Evolutionary conservation across 495 filamentous ascomycete species (phyloP), one percentile per base, ranked within the genome.

Genomic region (Penicillium coffeae): DNA sequence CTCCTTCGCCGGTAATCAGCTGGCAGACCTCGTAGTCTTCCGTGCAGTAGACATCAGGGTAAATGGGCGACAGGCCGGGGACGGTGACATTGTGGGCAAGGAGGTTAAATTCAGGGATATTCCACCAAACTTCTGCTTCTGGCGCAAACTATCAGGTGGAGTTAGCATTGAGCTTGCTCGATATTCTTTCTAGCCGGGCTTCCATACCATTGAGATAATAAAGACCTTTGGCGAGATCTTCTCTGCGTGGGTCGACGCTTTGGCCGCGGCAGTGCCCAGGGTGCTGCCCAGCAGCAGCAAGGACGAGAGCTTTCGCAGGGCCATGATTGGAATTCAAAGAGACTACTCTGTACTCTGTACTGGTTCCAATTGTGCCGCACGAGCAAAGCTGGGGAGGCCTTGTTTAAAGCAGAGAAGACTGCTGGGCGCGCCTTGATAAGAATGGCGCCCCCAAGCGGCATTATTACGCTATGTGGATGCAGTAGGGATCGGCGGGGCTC

Each of bases 121-220:
- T 62, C 65, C 83, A 85, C 86, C 86, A 89, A 13, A 75, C 71
- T 14, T 81, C 72, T n/a, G 74, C 82, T 68, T 89, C 86, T 1
- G 80, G 81, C 9, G 62, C 65, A 51, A 88, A 90, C 84, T 84
- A 42, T 22, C 7, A 38, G 8, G 27, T 34, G n/a, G 15, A 3
- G 19, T 56, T 20, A 55, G 33, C 27, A 20, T 27, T 7, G 12
- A 13, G n/a, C 19, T 12, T 12, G 15, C 3, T 1, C 2, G 20
- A 20, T 21, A 38, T 38, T 38, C 7, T 10, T 1, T 36, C 19
- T 20, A 39, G 3, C 35, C 25, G 3, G 12, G 14, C 21, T 12
- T 20, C 2, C 69, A 37, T 69, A 83, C 82, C 82, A 87, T 87
- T 56, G 78, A 83, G 35, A 89, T 74, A 47, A 89, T 82, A 53